These are phyloP conservation scores for Rutidosis leptorrhynchoides DNA, from an alignment of 129 eudicot species.

Conservation along the genomic window DNA sequence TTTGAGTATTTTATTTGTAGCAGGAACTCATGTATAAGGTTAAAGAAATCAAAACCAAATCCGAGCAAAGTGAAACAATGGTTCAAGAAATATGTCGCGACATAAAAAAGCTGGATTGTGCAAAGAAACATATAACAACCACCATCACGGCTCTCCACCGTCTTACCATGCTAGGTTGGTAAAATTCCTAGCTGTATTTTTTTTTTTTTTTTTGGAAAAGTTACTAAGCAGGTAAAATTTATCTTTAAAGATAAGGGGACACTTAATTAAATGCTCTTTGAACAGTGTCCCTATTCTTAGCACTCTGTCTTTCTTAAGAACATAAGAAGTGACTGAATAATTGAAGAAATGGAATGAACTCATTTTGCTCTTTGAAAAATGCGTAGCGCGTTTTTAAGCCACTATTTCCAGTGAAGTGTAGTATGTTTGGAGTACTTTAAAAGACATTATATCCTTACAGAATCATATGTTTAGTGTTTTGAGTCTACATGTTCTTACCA, in stretches of 20 bases:
- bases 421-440: conserved; percentile 11
- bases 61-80: conserved; percentile 99
- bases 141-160: conserved; percentile 92
- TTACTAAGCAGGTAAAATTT: too few species aligned
- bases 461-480: neutral
- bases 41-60: conserved; percentile 87
- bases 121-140: conserved; percentile 88
- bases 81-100: conserved; percentile 99
- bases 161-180: conserved; percentile 91
- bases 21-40: conserved; percentile 97
- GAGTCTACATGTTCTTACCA: conserved; percentile 4
- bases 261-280: neutral
- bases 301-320: neutral
- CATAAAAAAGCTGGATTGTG: conserved; percentile 93
- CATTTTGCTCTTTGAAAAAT: neutral
- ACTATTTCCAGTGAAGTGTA: neutral
- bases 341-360: conserved; percentile 18
- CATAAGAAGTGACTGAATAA: neutral
- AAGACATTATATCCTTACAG: conserved; percentile 5
- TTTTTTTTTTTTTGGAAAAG: too few species aligned
- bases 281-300: neutral
- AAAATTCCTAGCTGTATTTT: neutral
- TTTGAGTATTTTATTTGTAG: conserved; percentile 12
- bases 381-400: neutral
- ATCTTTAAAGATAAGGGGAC: neutral